A percentile compares a stretch with the other conserved stretches of the same genome.
phyloP scores from a whole-genome alignment of 805 yeast genomes.

The Helenozyma rhizophorensis region DNA sequence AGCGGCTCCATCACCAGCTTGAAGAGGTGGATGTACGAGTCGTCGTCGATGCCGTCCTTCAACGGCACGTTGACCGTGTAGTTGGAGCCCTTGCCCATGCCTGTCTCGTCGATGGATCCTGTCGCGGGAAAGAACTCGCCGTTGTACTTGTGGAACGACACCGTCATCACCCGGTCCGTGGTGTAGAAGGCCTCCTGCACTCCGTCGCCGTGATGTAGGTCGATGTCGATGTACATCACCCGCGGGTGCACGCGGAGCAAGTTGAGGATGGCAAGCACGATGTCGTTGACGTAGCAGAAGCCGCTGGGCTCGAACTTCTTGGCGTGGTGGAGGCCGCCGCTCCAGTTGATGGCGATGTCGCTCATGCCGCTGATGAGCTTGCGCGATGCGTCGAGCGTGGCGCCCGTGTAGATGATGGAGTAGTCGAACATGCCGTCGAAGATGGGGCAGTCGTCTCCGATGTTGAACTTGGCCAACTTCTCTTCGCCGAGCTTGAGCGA shows the following conservation, averaged over 20 bases:
- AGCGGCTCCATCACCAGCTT: constrained; percentile 89
- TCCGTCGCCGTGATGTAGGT: constrained; percentile 96
- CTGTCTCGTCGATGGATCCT: constrained; percentile 85
- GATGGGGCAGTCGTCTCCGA: constrained; percentile 92
- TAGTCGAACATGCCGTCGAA: constrained; percentile 94
- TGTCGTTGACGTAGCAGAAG: constrained; percentile 92
- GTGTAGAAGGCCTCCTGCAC: constrained; percentile 96
- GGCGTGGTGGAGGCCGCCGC: constrained; percentile 96
- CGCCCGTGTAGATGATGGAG: constrained; percentile 86
- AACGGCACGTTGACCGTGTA: constrained; percentile 89
- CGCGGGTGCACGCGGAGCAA: constrained; percentile 85
- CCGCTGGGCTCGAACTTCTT: constrained; percentile 93
- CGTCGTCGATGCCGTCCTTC: constrained; percentile 94
- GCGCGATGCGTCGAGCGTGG: constrained; percentile 88
- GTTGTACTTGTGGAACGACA: constrained; percentile 87
- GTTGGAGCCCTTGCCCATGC: constrained; percentile 84
- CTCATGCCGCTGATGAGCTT: constrained; percentile 80
- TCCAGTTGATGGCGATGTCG: constrained; percentile 94
- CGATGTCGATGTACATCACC: constrained; percentile 90
- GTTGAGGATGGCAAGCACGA: constrained; percentile 83
- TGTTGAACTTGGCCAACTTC: constrained; percentile 67
- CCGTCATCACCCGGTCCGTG: constrained; percentile 94
- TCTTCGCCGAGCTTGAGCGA: constrained; percentile 53
- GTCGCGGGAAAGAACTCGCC: constrained; percentile 98
- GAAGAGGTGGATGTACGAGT: constrained; percentile 66